Evolutionary conservation across 2,329 filamentous ascomycete genomes (phyloP).

Genomic region (Colletotrichum ledebouriae): DNA sequence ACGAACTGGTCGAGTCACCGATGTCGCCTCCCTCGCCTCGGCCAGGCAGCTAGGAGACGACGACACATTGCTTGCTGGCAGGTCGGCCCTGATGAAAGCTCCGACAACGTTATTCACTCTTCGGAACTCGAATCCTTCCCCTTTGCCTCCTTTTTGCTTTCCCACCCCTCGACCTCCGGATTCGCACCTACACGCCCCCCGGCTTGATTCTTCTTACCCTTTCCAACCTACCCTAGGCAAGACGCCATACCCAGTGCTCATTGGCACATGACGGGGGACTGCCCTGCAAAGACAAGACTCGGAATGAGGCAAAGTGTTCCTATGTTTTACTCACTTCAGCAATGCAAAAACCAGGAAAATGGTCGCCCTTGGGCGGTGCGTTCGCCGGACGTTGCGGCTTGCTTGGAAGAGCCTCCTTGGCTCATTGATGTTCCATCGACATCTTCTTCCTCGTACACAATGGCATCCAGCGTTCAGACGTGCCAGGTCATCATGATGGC

Average conservation of each 20-base stretch:
- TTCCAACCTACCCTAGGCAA: slow-evolving; percentile 32
- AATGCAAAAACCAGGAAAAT: slow-evolving; percentile 27
- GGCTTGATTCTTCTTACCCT: slow-evolving; percentile 12
- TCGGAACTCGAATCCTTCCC: slow-evolving; percentile 12
- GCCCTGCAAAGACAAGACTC: slow-evolving; percentile 40
- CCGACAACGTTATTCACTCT: not conserved
- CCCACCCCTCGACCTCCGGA: slow-evolving; percentile 15
- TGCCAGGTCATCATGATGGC: slow-evolving; percentile 36
- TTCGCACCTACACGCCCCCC: slow-evolving; percentile 32
- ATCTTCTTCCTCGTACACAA: slow-evolving; percentile 15
- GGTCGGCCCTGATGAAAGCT: slow-evolving; percentile 13
- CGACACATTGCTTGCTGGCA: not conserved
- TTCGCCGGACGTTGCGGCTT: slow-evolving; percentile 30
- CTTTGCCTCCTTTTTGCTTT: slow-evolving; percentile 22
- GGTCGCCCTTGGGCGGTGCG: slow-evolving; percentile 9
- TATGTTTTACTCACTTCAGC: slow-evolving; percentile 25
- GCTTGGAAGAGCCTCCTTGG: slow-evolving; percentile 14
- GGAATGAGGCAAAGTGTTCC: slow-evolving; percentile 34
- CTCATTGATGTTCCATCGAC: slow-evolving; percentile 17
- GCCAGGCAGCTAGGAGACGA: slow-evolving; percentile 12
- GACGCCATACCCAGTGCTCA: slow-evolving; percentile 34
- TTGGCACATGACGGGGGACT: slow-evolving; percentile 40
- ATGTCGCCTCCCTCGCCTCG: slow-evolving; percentile 27
- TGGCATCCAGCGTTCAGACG: slow-evolving; percentile 27
- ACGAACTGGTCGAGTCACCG: slow-evolving; percentile 28